Conservation (phyloP, 2,329 filamentous ascomycete species). For the Bipolaris bicolor region DNA sequence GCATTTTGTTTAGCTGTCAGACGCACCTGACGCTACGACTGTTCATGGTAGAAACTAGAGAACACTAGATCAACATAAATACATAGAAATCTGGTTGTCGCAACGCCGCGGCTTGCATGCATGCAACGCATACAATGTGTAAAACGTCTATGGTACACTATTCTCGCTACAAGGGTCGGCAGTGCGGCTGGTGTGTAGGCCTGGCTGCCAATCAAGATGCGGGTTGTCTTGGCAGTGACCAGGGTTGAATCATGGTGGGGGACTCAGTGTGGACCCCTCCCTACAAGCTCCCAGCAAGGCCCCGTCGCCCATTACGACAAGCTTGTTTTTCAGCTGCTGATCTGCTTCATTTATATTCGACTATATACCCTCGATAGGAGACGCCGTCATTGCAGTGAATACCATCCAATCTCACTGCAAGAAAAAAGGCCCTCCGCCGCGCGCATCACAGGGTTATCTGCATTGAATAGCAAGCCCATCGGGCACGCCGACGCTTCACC, state of each 20-base stretch:
- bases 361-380: not conserved
- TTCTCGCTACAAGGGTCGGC: not conserved
- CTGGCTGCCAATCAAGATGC: not conserved
- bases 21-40: not conserved
- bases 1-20: not conserved
- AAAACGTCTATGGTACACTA: not conserved
- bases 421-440: slow-evolving; percentile 4
- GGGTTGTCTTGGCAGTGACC: slow-evolving; percentile 6
- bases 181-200: not conserved
- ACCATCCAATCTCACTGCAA: not conserved
- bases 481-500: not conserved
- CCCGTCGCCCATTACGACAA: not conserved
- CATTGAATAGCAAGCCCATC: slow-evolving; percentile 7
- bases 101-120: not conserved
- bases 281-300: not conserved
- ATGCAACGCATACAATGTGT: too few relatives aligned
- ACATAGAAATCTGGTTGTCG: not conserved
- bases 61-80: slow-evolving; percentile 2
- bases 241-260: slow-evolving; percentile 12
- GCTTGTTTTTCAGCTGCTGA: not conserved
- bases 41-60: not conserved
- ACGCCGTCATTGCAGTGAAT: not conserved
- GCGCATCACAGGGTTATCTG: slow-evolving; percentile 10
- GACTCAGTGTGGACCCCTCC: slow-evolving; percentile 16
- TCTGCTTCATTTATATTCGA: not conserved